Base-by-base conservation (phyloP, 371 early-diverging fungal species). In the Apophysomyces sp. region DNA sequence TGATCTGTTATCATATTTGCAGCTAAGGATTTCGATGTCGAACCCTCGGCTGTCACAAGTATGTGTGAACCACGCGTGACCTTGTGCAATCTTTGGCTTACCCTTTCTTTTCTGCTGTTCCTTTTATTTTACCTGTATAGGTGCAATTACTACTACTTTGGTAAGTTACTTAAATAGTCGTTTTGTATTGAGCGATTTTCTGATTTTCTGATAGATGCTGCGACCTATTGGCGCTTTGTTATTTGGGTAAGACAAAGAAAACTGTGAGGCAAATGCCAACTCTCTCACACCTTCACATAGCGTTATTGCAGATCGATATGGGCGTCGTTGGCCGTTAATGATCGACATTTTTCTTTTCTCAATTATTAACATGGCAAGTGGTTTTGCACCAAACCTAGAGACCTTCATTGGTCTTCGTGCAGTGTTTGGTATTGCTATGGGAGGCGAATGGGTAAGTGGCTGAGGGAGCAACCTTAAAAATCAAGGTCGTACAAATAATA, bases 351-450 rank as follows among this genome's bases (percentile, higher is more conserved):
- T 82, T n/a, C 58, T 89, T 32, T 86, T 81, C 54, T 82, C 88
- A 0, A 36, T 85, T 7, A 69, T 88, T 29, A 85, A 88, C 57
- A 72, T 88, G 52, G 81, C 74, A 4, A 82, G 86, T 30, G 90
- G 89, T 0, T 90, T 88, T 56, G 71, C 86, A 2, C 76, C 71
- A 3, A 85, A 82, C 63, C 72, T 84, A 4, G 58, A 71, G 30
- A 65, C 65, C 1, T 75, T 75, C n/a, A 69, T 75, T 30, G 76
- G 63, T 15, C 69, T 88, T 27, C 85, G 90, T 31, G 84, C 83
- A 13, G 60, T 90, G 4, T 90, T 88, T 72, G 90, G 90, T 21
- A 84, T 90, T 44, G 74, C 82, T n/a, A 86, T 90, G 86, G 90
- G 90, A 32, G 90, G 89, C 31, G 87, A 85, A 62, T 90, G 90